Evolutionary conservation across 202 grass and related monocot species (phyloP).

Genomic region (Carex arenaria): DNA sequence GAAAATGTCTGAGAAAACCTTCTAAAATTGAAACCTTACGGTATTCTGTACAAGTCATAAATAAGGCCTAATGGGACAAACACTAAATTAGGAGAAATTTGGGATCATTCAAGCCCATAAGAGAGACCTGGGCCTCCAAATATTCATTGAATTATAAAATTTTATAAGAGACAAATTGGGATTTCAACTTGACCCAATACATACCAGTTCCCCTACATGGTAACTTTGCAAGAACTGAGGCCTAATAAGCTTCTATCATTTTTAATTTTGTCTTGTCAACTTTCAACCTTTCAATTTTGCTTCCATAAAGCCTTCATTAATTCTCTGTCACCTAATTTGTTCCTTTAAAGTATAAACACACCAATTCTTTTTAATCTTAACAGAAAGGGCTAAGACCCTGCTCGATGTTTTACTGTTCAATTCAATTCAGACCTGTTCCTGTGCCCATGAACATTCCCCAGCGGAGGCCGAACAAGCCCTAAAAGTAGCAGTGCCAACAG

Average conservation of each 20-base stretch:
- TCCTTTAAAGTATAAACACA: not conserved
- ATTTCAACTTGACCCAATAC: not conserved
- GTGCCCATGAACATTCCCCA: too few species aligned
- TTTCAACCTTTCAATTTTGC: not conserved
- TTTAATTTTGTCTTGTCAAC: not conserved
- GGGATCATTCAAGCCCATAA: not conserved
- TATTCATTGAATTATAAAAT: not conserved
- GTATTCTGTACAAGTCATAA: not conserved
- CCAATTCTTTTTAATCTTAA: not conserved
- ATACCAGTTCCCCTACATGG: not conserved
- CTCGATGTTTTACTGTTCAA: too few species aligned
- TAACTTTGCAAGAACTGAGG: not conserved
- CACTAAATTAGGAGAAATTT: not conserved
- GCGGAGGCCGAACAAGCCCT: too few species aligned
- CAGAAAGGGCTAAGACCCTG: not conserved
- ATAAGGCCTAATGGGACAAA: not conserved
- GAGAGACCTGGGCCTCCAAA: not conserved
- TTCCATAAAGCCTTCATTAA: not conserved
- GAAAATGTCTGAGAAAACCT: not conserved
- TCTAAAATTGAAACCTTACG: not conserved
- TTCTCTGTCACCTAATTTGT: not conserved
- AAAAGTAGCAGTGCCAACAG: not conserved
- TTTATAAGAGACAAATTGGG: not conserved
- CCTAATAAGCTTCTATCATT: not conserved
- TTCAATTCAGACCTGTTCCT: too few species aligned